Evolutionary conservation across 1,284 basidiomycete genomes (phyloP).

Genomic region (Blastosporella zonata): DNA sequence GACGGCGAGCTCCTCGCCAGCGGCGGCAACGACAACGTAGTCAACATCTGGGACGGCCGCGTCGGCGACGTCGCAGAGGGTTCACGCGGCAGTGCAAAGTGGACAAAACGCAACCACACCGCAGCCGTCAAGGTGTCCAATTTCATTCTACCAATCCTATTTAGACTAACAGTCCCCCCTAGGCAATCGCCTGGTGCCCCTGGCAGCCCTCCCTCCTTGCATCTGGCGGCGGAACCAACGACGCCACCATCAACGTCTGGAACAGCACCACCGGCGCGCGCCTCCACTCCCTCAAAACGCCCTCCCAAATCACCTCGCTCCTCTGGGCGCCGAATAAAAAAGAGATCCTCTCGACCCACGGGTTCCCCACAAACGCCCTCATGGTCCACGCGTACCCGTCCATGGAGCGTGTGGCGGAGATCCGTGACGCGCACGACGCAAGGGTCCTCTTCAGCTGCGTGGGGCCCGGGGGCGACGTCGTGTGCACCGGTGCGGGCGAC

Average conservation of each 20-base stretch:
- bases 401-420: slow-evolving; percentile 80
- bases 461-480: slow-evolving; percentile 83
- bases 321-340: slow-evolving; percentile 89
- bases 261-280: slow-evolving; percentile 87
- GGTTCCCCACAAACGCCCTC: slow-evolving; percentile 79
- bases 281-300: slow-evolving; percentile 78
- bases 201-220: slow-evolving; percentile 94
- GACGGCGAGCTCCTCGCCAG: slow-evolving; percentile 90
- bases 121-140: slow-evolving; percentile 84
- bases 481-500: slow-evolving; percentile 88
- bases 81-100: slow-evolving; percentile 69
- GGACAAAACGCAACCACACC: slow-evolving; percentile 93
- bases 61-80: slow-evolving; percentile 63
- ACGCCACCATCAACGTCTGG: slow-evolving; percentile 94
- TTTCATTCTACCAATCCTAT: neutral
- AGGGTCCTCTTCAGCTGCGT: slow-evolving; percentile 85
- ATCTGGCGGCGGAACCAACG: slow-evolving; percentile 92
- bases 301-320: slow-evolving; percentile 90
- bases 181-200: slow-evolving; percentile 96
- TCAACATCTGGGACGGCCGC: slow-evolving; percentile 93
- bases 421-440: slow-evolving; percentile 89
- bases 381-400: slow-evolving; percentile 68
- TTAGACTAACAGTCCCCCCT: slow-evolving; percentile 1
- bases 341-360: slow-evolving; percentile 91
- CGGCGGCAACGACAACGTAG: slow-evolving; percentile 95